Conservation (phyloP, 257 asterid genomes). For the Solanum chaucha region DNA sequence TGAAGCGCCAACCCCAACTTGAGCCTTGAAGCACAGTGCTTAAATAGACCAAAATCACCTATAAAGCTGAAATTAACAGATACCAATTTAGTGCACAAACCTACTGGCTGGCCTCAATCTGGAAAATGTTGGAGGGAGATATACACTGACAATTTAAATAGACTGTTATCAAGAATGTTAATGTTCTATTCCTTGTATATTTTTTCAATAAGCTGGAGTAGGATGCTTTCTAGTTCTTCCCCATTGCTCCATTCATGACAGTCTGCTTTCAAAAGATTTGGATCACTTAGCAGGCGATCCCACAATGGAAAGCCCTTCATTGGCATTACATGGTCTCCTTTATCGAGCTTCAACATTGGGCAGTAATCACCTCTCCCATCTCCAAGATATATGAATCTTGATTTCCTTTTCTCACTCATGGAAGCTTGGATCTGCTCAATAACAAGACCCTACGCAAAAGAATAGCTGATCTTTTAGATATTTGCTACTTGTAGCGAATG, state of each 20-base stretch:
- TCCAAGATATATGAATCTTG: conserved; percentile 52
- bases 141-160: not conserved
- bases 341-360: conserved; percentile 61
- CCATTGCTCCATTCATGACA: conserved; percentile 55
- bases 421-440: conserved; percentile 34
- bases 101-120: not conserved
- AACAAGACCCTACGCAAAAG: conserved; percentile 42
- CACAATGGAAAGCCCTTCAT: conserved; percentile 45
- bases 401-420: conserved; percentile 12
- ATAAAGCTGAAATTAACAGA: no score
- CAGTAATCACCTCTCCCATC: conserved; percentile 78
- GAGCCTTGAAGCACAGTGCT: not conserved
- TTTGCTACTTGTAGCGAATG: not conserved
- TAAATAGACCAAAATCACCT: not conserved
- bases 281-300: conserved; percentile 25
- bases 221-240: conserved; percentile 50
- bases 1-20: not conserved
- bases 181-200: conserved; percentile 5
- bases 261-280: conserved; percentile 42
- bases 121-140: not conserved
- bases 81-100: not conserved
- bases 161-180: conserved; percentile 2
- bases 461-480: not conserved
- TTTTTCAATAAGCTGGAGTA: conserved; percentile 30
- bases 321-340: conserved; percentile 55